Percentiles rank a stretch among this genome's conserved stretches.
These are phyloP conservation scores for Lasiosphaeris hirsuta DNA, from an alignment of 495 filamentous ascomycete species.

Conservation along the genomic window DNA sequence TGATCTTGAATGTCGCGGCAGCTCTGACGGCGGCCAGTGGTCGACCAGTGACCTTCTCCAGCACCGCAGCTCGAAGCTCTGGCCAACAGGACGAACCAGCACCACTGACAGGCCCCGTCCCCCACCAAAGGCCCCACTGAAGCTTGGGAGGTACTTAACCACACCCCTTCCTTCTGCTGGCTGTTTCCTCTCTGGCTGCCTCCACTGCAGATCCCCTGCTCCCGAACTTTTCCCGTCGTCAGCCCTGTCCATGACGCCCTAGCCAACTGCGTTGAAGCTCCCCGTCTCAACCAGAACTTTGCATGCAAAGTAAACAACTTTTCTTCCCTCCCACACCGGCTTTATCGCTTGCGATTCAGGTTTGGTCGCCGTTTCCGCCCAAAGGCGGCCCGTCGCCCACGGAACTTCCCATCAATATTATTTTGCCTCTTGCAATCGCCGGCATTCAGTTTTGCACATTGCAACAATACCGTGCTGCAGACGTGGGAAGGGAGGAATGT, in stretches of 20 bases:
- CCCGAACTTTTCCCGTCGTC: not conserved
- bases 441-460: no score
- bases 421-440: no score
- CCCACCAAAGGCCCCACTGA: conserved; percentile 3
- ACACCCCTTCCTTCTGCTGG: no score
- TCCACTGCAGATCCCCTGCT: conserved; percentile 2
- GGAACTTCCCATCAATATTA: no score
- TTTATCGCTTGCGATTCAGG: not conserved
- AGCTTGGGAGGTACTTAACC: no score
- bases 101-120: not conserved
- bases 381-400: no score
- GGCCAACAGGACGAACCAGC: conserved; percentile 9
- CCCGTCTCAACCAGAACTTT: not conserved
- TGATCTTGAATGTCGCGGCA: not conserved
- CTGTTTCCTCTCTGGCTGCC: no score
- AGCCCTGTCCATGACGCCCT: not conserved
- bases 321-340: not conserved
- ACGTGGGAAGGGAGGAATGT: no score
- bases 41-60: not conserved
- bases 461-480: no score
- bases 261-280: not conserved
- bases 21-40: not conserved
- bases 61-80: conserved; percentile 13
- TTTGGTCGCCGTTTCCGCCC: no score
- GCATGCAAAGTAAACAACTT: conserved; percentile 11